phyloP scores from a whole-genome alignment of 371 early-diverging fungal genomes.

The Blakeslea trispora region DNA sequence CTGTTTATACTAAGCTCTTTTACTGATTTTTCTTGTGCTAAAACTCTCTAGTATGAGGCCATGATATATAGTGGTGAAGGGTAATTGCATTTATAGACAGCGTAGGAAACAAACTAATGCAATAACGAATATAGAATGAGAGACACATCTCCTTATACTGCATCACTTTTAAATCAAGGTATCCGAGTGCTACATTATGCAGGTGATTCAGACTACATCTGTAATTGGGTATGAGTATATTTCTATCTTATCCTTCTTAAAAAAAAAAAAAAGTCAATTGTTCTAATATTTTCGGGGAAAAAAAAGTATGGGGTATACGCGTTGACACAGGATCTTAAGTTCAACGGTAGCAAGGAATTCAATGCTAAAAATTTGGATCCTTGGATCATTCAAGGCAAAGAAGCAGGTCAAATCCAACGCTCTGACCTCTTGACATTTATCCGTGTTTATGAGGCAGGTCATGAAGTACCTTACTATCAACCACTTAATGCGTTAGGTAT shows the following conservation, averaged over 20 bases:
- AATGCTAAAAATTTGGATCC: constrained; percentile 36
- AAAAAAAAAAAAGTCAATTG: too few species aligned
- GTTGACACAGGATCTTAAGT: constrained; percentile 78
- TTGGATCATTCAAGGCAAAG: constrained; percentile 52
- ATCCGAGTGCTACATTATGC: constrained; percentile 85
- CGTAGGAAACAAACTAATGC: neutral
- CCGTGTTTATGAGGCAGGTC: constrained; percentile 87
- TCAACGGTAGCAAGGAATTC: constrained; percentile 71
- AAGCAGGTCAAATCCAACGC: constrained; percentile 61
- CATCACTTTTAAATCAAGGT: constrained; percentile 58
- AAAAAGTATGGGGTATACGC: constrained; percentile 77
- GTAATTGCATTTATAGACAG: neutral
- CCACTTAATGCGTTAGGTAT: constrained; percentile 56
- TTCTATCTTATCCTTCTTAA: neutral
- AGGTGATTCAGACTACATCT: constrained; percentile 86
- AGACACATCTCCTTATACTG: constrained; percentile 36
- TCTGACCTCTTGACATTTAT: constrained; percentile 75
- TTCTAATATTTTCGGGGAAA: too few species aligned
- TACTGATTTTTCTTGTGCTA: too few species aligned
- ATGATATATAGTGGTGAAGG: constrained; percentile 15
- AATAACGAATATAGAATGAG: neutral
- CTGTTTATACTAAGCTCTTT: too few species aligned
- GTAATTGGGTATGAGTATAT: constrained; percentile 78
- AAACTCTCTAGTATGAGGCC: constrained; percentile 4
- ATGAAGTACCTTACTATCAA: constrained; percentile 78